Conservation (phyloP, 306 rosid species). For the Acacia acuminata region DNA sequence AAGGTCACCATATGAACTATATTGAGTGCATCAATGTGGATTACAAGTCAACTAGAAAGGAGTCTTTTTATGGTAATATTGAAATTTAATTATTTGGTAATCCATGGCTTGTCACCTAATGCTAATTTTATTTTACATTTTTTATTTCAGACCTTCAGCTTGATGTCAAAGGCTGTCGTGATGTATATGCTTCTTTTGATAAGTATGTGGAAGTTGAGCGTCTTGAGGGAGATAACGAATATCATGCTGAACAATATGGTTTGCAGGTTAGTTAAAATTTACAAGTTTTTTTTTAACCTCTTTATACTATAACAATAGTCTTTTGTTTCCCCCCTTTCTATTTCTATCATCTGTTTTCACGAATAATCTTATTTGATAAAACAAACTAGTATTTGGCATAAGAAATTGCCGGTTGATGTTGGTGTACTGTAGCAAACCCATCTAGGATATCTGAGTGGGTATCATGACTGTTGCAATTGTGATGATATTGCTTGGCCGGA, state of each 20-base stretch:
- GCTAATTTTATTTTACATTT: slow-evolving; percentile 31
- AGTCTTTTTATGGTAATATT: slow-evolving; percentile 90
- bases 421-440: not conserved
- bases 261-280: slow-evolving; percentile 74
- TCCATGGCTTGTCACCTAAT: slow-evolving; percentile 26
- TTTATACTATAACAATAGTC: not conserved
- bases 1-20: slow-evolving; percentile 99
- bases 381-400: too few species aligned
- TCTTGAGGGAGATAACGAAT: slow-evolving; percentile 96
- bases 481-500: too few species aligned
- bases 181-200: slow-evolving; percentile 96
- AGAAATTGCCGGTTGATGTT: not conserved
- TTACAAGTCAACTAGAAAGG: slow-evolving; percentile 97
- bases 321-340: too few species aligned
- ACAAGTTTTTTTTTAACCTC: not conserved
- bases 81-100: slow-evolving; percentile 19
- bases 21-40: slow-evolving; percentile 99
- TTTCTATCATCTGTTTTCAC: not conserved
- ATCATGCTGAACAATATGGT: slow-evolving; percentile 94
- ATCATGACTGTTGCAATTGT: not conserved
- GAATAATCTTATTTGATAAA: not conserved
- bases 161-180: slow-evolving; percentile 97
- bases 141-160: slow-evolving; percentile 88
- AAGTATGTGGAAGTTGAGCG: slow-evolving; percentile 98
- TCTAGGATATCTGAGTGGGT: not conserved